A percentile compares a stretch with the other conserved stretches of the same genome.
Conservation (phyloP, 2,329 filamentous ascomycete species). For the Diaporthe humulicola region DNA sequence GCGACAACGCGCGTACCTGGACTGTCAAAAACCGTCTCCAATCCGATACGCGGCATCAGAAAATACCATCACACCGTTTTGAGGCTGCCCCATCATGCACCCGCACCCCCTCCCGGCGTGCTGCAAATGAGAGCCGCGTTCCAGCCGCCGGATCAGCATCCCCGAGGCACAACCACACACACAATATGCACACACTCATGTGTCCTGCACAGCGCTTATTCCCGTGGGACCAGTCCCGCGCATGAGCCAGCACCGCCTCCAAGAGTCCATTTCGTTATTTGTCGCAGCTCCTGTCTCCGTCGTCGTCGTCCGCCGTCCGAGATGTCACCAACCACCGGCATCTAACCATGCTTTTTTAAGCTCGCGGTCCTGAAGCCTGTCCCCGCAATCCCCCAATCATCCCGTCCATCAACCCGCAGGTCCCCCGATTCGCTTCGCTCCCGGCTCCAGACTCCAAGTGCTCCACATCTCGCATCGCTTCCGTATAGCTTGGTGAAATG, state of each 20-base stretch:
- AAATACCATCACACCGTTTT: constrained; percentile 13
- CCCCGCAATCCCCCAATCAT: constrained; percentile 7
- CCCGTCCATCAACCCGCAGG: constrained; percentile 6
- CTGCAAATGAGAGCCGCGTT: constrained; percentile 37
- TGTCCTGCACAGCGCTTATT: constrained; percentile 26
- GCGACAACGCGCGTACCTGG: not conserved
- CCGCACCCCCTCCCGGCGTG: not conserved
- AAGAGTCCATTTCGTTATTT: not conserved
- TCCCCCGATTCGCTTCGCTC: not conserved
- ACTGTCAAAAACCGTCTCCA: not conserved
- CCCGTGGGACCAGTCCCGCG: not conserved
- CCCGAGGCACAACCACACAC: not conserved
- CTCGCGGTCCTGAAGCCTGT: not conserved
- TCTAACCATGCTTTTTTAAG: constrained; percentile 5
- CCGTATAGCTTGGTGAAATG: not conserved
- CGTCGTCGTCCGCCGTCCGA: not conserved
- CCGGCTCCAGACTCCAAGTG: not conserved
- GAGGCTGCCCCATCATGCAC: not conserved
- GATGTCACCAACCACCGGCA: not conserved
- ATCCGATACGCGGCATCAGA: constrained; percentile 5
- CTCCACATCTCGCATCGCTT: not conserved
- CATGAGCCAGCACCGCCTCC: not conserved
- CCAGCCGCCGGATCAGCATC: constrained; percentile 28
- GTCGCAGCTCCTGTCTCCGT: not conserved
- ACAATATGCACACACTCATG: not conserved